A percentile compares a stretch with the other conserved stretches of the same genome.
Evolutionary conservation across 208 protist genomes (phyloP).

Genomic region (Trypanosoma caninum): DNA sequence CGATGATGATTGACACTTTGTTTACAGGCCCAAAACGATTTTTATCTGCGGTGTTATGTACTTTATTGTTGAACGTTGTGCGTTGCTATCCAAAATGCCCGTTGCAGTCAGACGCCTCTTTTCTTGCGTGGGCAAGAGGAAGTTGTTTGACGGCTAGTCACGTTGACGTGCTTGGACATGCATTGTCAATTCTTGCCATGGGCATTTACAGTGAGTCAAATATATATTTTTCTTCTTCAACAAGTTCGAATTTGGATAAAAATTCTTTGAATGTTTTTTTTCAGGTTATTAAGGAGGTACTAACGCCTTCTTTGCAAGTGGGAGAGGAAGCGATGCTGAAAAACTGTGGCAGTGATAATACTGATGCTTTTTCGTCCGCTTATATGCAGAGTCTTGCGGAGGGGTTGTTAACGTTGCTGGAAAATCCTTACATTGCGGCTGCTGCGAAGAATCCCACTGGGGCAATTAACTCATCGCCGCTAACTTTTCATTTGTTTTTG

Average conservation of each 20-base stretch:
- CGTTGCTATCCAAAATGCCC: constrained; percentile 15
- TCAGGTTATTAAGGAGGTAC: neutral
- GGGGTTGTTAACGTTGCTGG: constrained; percentile 4
- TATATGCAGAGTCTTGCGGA: constrained; percentile 9
- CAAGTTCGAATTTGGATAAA: neutral
- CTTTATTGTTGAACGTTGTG: constrained; percentile 14
- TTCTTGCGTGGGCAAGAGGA: neutral
- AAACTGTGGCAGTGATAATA: neutral
- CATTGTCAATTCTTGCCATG: constrained; percentile 15
- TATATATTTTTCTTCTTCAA: neutral
- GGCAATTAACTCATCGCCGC: neutral
- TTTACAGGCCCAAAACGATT: neutral
- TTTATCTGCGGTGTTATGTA: neutral
- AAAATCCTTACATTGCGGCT: neutral
- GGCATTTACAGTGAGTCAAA: constrained; percentile 11
- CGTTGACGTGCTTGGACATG: constrained; percentile 7
- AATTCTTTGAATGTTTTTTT: constrained; percentile 6
- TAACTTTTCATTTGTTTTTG: constrained; percentile 18
- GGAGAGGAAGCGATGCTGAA: too few species aligned
- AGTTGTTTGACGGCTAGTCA: neutral
- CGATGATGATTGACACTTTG: constrained; percentile 2
- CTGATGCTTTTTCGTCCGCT: neutral
- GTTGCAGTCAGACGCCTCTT: neutral
- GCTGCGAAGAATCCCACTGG: neutral
- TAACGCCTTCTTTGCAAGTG: neutral